These are phyloP conservation scores for Platanus orientalis DNA, from an alignment of 164 flowering plant species.

Conservation along the genomic window DNA sequence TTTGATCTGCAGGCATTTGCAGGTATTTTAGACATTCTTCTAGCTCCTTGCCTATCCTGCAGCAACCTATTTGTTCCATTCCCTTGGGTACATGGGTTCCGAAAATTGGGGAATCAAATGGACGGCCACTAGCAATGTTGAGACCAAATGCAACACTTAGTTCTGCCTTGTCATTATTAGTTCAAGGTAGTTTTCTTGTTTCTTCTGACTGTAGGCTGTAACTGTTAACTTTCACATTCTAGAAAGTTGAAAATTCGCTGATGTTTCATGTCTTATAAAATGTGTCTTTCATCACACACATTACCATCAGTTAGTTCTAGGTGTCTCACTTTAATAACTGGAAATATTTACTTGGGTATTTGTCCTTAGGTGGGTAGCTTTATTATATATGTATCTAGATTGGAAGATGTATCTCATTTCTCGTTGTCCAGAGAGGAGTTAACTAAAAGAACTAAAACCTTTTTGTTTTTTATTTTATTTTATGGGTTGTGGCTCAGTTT, in stretches of 20 bases:
- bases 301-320: neutral
- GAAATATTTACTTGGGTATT: neutral
- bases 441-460: too few relatives aligned
- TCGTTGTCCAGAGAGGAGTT: too few relatives aligned
- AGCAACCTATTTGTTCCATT: conserved; percentile 44
- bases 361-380: neutral
- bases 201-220: neutral
- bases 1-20: conserved; percentile 59
- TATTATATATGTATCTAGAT: too few relatives aligned
- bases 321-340: neutral
- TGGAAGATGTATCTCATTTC: too few relatives aligned
- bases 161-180: conserved; percentile 64
- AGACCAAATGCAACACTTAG: conserved; percentile 75
- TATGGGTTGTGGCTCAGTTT: too few relatives aligned
- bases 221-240: neutral
- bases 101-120: conserved; percentile 59
- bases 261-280: neutral
- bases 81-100: conserved; percentile 96
- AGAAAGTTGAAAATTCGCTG: neutral
- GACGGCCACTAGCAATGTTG: conserved; percentile 69
- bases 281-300: neutral
- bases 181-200: conserved; percentile 54
- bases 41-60: conserved; percentile 44
- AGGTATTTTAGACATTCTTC: conserved; percentile 62
- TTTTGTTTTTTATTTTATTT: too few relatives aligned